Evolutionary conservation across 306 rosid species (phyloP), one percentile per base, ranked within the genome.

Genomic region (Vigna trinervia): DNA sequence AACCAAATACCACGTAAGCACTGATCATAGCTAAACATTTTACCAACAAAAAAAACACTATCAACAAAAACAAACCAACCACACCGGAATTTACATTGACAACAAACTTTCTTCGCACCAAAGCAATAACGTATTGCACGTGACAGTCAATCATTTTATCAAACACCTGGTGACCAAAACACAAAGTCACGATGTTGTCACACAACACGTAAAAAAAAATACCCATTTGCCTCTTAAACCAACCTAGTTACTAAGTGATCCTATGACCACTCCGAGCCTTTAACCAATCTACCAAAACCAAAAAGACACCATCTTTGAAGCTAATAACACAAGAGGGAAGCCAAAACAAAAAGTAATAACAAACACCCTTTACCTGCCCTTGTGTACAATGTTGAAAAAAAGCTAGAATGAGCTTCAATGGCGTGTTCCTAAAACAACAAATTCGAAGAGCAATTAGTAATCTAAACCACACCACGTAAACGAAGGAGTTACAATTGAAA

Each of bases 101-200:
- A 58, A 43, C 47, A 43, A 43, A 9, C 13, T 43, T 45, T 45
- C 5, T 43, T 45, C 50, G 5, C 5, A 11, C 50, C 50, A 45
- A 45, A 45, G 50, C 23, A 73, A 43, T 15, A 30, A 60, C 7
- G 47, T n/a, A 60, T 6, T 60, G 60, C 32, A 60, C 11, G 26
- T 17, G 15, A 38, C 73, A 4, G 0, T 34, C 43, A 52, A 13
- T 8, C 80, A 64, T 52, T 76, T 76, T 19, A 65, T 50, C 80
- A 66, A 77, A 77, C 74, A 66, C 34, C 5, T 76, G 52, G 32
- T 52, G 65, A 8, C 56, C 80, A 47, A 61, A 76, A 76, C 65
- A 65, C 56, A 53, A 32, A 61, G 12, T 53, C 14, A 10, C 11
- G 43, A 64, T 20, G 45, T 64, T 34, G 38, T 2, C 17, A n/a